Conservation (phyloP, 139 green algal species). For the Chlorella sp. region DNA sequence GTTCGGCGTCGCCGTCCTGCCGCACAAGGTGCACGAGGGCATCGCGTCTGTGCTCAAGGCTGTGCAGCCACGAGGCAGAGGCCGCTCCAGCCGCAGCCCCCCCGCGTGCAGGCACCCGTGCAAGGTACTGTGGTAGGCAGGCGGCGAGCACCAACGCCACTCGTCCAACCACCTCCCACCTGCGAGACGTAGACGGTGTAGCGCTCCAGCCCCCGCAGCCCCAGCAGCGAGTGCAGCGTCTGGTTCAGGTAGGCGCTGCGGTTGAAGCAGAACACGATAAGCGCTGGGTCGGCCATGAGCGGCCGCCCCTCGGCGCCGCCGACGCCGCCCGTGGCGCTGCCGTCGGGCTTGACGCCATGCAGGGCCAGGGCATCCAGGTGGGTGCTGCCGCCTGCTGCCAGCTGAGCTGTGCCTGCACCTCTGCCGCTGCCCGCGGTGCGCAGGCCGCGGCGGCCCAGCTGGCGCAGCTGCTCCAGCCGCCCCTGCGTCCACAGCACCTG, state of each 20-base stretch:
- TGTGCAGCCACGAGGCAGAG: too few species aligned
- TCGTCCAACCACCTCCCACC: background rate
- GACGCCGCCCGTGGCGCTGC: background rate
- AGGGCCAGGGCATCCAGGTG: background rate
- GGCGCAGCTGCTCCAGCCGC: constrained; percentile 9
- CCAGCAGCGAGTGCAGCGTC: constrained; percentile 43
- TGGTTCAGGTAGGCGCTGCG: constrained; percentile 37
- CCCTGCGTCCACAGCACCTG: constrained; percentile 33
- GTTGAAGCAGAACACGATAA: constrained; percentile 56
- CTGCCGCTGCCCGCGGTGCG: background rate
- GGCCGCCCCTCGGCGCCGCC: too few species aligned
- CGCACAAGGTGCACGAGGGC: background rate
- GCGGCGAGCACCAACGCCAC: background rate
- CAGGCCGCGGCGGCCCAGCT: constrained; percentile 9
- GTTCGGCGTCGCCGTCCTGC: constrained; percentile 27
- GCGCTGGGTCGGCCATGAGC: constrained; percentile 36
- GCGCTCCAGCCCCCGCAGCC: constrained; percentile 36
- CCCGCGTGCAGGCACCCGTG: too few species aligned
- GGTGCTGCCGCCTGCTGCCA: background rate
- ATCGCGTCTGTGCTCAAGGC: background rate
- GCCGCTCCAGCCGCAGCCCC: too few species aligned
- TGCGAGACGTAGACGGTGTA: constrained; percentile 52
- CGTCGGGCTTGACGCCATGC: background rate
- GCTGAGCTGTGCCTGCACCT: background rate
- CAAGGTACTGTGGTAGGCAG: too few species aligned